These are phyloP conservation scores for Coleophoma cylindrospora DNA, from an alignment of 2,329 filamentous ascomycete genomes.

Conservation along the genomic window DNA sequence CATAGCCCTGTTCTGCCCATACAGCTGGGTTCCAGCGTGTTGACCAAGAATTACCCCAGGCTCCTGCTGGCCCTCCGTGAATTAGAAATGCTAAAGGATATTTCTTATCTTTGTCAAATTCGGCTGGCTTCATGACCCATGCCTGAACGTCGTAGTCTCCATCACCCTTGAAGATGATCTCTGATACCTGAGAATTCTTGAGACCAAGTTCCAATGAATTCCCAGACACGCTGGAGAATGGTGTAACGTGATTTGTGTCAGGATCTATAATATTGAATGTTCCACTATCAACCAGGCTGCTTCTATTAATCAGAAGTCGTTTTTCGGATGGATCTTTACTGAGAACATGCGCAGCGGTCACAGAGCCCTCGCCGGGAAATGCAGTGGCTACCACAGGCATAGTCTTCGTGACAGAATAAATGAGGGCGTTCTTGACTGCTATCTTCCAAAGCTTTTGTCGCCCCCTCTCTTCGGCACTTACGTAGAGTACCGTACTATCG, in stretches of 20 bases:
- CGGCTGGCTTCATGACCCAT: conserved; percentile 41
- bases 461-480: background rate
- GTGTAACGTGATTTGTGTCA: too few species aligned
- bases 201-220: background rate
- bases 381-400: background rate
- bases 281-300: background rate
- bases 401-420: background rate
- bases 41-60: conserved; percentile 72
- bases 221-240: background rate
- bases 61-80: conserved; percentile 76
- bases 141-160: conserved; percentile 59
- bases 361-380: background rate
- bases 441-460: background rate
- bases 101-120: conserved; percentile 63
- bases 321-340: background rate
- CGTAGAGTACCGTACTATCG: background rate
- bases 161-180: conserved; percentile 62
- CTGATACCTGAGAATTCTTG: conserved; percentile 47
- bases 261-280: background rate
- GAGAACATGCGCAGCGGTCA: background rate
- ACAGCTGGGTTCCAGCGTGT: conserved; percentile 81
- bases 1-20: conserved; percentile 81
- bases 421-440: background rate
- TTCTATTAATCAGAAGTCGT: background rate
- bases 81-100: conserved; percentile 75